Conservation (phyloP, 768 basidiomycete genomes). For the Chalciporus chontae region DNA sequence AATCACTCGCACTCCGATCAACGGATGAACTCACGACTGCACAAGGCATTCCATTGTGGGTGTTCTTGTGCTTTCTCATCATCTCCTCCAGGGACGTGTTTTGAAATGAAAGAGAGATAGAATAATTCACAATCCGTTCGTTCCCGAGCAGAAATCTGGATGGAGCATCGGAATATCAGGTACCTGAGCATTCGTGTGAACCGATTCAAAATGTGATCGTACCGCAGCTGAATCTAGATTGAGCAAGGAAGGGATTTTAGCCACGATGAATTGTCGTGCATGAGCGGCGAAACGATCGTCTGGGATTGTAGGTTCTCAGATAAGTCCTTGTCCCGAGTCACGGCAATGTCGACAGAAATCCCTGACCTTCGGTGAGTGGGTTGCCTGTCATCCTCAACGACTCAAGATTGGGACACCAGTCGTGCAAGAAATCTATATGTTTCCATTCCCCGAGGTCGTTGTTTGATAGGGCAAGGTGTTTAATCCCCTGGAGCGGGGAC, state of each 20-base stretch:
- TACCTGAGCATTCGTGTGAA: slow-evolving; percentile 10
- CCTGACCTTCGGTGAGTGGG: slow-evolving; percentile 57
- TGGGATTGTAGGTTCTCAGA: slow-evolving; percentile 16
- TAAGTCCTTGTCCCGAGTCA: neutral
- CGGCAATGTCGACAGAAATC: neutral
- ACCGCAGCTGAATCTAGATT: slow-evolving; percentile 64
- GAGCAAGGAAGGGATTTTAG: slow-evolving; percentile 60
- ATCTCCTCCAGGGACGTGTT: slow-evolving; percentile 38
- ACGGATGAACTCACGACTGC: slow-evolving; percentile 45
- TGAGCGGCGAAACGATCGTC: slow-evolving; percentile 36
- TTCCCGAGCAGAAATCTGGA: slow-evolving; percentile 65
- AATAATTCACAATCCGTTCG: slow-evolving; percentile 80
- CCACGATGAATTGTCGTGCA: slow-evolving; percentile 60
- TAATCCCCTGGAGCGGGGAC: slow-evolving; percentile 37
- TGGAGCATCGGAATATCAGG: neutral
- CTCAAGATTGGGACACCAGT: slow-evolving; percentile 68
- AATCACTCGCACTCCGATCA: slow-evolving; percentile 1
- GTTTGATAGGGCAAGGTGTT: slow-evolving; percentile 59
- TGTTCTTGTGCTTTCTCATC: slow-evolving; percentile 47
- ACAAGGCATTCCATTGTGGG: slow-evolving; percentile 64
- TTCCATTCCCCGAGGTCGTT: slow-evolving; percentile 60
- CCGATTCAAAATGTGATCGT: slow-evolving; percentile 23
- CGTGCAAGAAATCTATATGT: slow-evolving; percentile 58
- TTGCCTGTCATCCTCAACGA: slow-evolving; percentile 61
- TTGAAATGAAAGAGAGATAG: slow-evolving; percentile 67